Conservation (phyloP, 1,139 yeast species). For the Hansenula anomala region DNA sequence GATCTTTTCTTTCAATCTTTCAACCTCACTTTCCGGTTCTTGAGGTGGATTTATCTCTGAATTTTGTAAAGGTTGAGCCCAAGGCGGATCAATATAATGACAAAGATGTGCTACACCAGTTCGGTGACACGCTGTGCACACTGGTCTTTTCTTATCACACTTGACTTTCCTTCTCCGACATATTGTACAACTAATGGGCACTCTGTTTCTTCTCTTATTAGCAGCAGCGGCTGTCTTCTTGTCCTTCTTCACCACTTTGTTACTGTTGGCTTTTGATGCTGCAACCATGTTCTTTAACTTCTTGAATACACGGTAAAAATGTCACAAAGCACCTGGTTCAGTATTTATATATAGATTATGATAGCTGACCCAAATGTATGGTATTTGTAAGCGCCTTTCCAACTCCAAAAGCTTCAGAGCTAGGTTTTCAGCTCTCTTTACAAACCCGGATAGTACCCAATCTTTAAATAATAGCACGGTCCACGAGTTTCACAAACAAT, state of each 20-base stretch:
- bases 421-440: too few relatives aligned
- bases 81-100: constrained; percentile 56
- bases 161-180: constrained; percentile 41
- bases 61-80: constrained; percentile 37
- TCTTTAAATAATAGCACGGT: too few relatives aligned
- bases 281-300: neutral
- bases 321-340: too few relatives aligned
- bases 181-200: constrained; percentile 40
- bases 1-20: constrained; percentile 20
- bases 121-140: constrained; percentile 67
- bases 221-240: constrained; percentile 4
- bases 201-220: constrained; percentile 33
- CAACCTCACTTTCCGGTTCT: constrained; percentile 22
- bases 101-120: constrained; percentile 74
- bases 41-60: constrained; percentile 12
- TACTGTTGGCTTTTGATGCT: constrained; percentile 1
- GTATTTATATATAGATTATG: too few relatives aligned
- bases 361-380: too few relatives aligned
- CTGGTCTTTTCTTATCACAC: constrained; percentile 64
- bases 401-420: too few relatives aligned
- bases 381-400: too few relatives aligned
- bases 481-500: too few relatives aligned
- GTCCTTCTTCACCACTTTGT: constrained; percentile 5
- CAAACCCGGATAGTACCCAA: too few relatives aligned
- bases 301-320: too few relatives aligned